Conservation (phyloP, 495 filamentous ascomycete species). For the Haplographium delicatum region DNA sequence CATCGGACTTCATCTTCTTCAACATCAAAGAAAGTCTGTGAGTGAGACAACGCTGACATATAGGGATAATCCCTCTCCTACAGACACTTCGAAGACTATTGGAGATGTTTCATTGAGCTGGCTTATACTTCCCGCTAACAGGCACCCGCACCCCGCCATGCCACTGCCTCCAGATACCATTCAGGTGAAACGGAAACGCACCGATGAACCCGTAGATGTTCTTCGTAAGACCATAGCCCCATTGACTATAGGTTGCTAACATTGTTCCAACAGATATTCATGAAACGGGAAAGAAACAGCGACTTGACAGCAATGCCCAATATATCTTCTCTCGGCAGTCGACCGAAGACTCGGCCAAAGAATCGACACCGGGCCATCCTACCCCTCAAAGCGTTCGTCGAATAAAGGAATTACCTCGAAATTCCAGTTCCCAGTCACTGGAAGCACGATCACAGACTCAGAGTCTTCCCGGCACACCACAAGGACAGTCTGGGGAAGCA, state of each 20-base stretch:
- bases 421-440: constrained; percentile 3
- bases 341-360: neutral
- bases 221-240: constrained; percentile 37
- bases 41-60: too few species aligned
- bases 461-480: too few species aligned
- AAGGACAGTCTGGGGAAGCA: too few species aligned
- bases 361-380: neutral
- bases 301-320: neutral
- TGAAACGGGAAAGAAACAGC: constrained; percentile 4
- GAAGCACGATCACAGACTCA: neutral
- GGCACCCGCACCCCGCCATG: constrained; percentile 27
- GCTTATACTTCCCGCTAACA: neutral
- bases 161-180: constrained; percentile 46
- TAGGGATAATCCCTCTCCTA: too few species aligned
- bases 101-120: too few species aligned
- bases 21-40: too few species aligned
- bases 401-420: constrained; percentile 25
- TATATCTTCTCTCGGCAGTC: constrained; percentile 19
- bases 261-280: constrained; percentile 9
- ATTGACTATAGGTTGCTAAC: neutral
- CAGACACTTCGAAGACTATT: too few species aligned
- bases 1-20: too few species aligned
- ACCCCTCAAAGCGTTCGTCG: constrained; percentile 3
- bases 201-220: constrained; percentile 47
- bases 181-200: constrained; percentile 50